Evolutionary conservation across 306 rosid genomes (phyloP).

Genomic region (Acacia acuminata): DNA sequence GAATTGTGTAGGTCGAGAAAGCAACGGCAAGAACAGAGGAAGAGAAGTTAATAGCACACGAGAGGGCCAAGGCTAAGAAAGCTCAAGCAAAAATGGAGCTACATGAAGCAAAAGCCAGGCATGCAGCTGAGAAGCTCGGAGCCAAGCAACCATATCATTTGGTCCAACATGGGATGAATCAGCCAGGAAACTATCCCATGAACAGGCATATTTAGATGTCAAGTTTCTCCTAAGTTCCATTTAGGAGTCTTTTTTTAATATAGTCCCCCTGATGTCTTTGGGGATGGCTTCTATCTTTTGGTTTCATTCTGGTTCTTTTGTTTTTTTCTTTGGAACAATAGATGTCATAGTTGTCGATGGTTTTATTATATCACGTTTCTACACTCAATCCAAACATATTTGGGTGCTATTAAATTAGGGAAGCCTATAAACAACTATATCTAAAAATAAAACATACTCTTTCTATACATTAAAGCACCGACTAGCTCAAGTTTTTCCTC

Average conservation of each 20-base stretch:
- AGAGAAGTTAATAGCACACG: constrained; percentile 54
- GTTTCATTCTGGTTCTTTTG: neutral
- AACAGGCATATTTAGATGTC: constrained; percentile 23
- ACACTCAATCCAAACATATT: neutral
- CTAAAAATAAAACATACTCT: neutral
- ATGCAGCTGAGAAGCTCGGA: constrained; percentile 49
- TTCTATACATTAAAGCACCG: neutral
- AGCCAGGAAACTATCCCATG: constrained; percentile 27
- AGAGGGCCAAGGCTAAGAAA: constrained; percentile 55
- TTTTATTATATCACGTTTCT: neutral
- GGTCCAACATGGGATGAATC: constrained; percentile 13
- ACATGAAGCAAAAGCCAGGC: constrained; percentile 68
- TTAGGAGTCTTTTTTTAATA: neutral
- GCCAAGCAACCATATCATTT: constrained; percentile 32
- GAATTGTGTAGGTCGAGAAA: constrained; percentile 52
- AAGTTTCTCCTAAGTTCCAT: neutral
- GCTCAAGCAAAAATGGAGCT: constrained; percentile 68
- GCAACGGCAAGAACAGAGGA: constrained; percentile 53
- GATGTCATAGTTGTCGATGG: neutral
- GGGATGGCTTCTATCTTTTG: neutral
- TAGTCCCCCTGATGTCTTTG: constrained; percentile 3
- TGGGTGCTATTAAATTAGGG: neutral
- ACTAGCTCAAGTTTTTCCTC: neutral
- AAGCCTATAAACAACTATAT: no score
- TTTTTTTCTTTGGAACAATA: neutral